Conservation (phyloP, 441 rosid species). For the Euphorbia celastroides region DNA sequence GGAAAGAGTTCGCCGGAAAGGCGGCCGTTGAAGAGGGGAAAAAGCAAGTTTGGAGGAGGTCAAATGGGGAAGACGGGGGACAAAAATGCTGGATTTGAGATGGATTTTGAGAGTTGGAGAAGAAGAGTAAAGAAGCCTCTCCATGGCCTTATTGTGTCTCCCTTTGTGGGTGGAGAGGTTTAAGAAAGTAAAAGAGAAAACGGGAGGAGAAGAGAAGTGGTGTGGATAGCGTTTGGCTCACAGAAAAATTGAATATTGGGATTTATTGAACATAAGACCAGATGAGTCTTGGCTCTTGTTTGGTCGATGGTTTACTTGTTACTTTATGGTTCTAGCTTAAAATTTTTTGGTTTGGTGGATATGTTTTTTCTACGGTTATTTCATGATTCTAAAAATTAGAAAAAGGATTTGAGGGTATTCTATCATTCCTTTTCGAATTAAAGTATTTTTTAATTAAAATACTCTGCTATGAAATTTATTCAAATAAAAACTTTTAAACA, state of each 20-base stretch:
- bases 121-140: slow-evolving; percentile 76
- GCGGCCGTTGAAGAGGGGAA: slow-evolving; percentile 23
- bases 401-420: too few relatives aligned
- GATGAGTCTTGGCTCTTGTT: neutral
- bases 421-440: too few relatives aligned
- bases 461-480: too few relatives aligned
- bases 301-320: too few relatives aligned
- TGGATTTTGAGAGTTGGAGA: slow-evolving; percentile 36
- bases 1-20: slow-evolving; percentile 37
- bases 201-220: slow-evolving; percentile 1
- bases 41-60: slow-evolving; percentile 29
- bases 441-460: too few relatives aligned
- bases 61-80: slow-evolving; percentile 35
- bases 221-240: slow-evolving; percentile 25
- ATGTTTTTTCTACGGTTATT: too few relatives aligned
- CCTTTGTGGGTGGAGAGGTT: slow-evolving; percentile 3
- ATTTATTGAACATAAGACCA: neutral
- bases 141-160: slow-evolving; percentile 58
- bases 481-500: too few relatives aligned
- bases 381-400: too few relatives aligned
- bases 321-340: too few relatives aligned
- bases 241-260: slow-evolving; percentile 13
- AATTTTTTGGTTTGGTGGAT: too few relatives aligned
- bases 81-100: slow-evolving; percentile 30
- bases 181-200: slow-evolving; percentile 5